phyloP scores from a whole-genome alignment of 176 grass and related monocot species.

The Paspalum notatum region DNA sequence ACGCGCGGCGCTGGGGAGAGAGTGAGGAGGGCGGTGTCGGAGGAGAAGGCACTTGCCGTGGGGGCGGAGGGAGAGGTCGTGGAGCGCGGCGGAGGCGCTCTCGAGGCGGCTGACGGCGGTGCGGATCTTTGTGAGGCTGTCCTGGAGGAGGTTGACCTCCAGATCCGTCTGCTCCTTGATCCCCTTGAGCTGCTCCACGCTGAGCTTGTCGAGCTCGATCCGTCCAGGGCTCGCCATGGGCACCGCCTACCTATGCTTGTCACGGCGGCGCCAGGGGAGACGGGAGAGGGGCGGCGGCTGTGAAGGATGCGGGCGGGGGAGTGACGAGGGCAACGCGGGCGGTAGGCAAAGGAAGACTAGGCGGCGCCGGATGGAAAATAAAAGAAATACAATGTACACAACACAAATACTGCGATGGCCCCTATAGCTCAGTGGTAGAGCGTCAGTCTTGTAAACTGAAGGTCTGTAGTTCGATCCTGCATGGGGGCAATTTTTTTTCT shows the following conservation, averaged over 20 bases:
- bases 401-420: too few relatives aligned
- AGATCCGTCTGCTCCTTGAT: slow-evolving; percentile 97
- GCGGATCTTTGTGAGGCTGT: slow-evolving; percentile 93
- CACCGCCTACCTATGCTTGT: neutral
- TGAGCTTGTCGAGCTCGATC: slow-evolving; percentile 77
- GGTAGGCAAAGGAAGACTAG: neutral
- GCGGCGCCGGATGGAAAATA: too few relatives aligned
- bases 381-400: too few relatives aligned
- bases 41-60: slow-evolving; percentile 39
- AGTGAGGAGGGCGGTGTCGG: neutral
- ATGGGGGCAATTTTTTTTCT: slow-evolving; percentile 60
- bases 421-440: slow-evolving; percentile 99
- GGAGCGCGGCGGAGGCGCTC: slow-evolving; percentile 68
- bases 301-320: neutral
- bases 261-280: slow-evolving; percentile 14
- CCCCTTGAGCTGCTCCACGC: slow-evolving; percentile 81
- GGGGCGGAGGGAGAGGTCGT: slow-evolving; percentile 83
- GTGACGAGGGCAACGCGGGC: neutral
- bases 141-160: slow-evolving; percentile 91
- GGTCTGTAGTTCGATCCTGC: slow-evolving; percentile 99
- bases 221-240: slow-evolving; percentile 52
- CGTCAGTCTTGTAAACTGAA: slow-evolving; percentile 99
- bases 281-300: slow-evolving; percentile 28
- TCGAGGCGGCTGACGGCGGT: slow-evolving; percentile 76
- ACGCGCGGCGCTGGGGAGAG: neutral